Evolutionary conservation across 2,329 filamentous ascomycete genomes (phyloP), one percentile per base, ranked within the genome.

Genomic region (Purpureocillium lavendulum): DNA sequence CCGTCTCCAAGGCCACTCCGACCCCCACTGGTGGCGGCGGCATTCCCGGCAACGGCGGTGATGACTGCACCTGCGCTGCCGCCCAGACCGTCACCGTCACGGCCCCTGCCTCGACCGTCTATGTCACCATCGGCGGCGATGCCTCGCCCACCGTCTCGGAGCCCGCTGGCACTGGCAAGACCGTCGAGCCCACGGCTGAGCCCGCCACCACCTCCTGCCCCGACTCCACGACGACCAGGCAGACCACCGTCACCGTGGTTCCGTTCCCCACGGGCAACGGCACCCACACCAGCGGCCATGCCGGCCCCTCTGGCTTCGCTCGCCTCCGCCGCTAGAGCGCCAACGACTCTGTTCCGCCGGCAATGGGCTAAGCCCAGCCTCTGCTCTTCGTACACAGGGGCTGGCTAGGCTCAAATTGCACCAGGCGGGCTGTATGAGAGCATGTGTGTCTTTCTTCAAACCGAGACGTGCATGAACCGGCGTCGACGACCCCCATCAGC

Each of bases 241-340:
- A 54, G 47, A 47, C 52, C 30, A 58, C 56, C 29, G 56, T 61
- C 43, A 62, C 61, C 39, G 57, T 62, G 42, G 52, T 65, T 43
- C 67, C 67, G 47, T 67, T 59, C 59, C 67, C 67, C 36, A 56
- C 52, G 38, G 54, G 54, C 46, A 64, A 64, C 58, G 56, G 56
- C 42, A 62, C 63, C 36, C 44, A 44, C 41, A 45, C 59, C 35
- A 45, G 52, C 45, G 59, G 59, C 37, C 53, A 48, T 29, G 53
- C 59, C 30, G 44, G 45, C 31, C 59, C 63, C 42, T 59, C 62
- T 39, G 63, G 61, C 46, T 58, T 57, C 47, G 52, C 53, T 41
- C 52, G 53, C 41, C 54, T 58, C 40, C 50, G 53, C 47, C 58
- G 54, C 43, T 62, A 59, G n/a, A 49, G 48, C 46, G 43, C 6